phyloP scores from a whole-genome alignment of 2,329 filamentous ascomycete species.

The Diaporthe capsici region DNA sequence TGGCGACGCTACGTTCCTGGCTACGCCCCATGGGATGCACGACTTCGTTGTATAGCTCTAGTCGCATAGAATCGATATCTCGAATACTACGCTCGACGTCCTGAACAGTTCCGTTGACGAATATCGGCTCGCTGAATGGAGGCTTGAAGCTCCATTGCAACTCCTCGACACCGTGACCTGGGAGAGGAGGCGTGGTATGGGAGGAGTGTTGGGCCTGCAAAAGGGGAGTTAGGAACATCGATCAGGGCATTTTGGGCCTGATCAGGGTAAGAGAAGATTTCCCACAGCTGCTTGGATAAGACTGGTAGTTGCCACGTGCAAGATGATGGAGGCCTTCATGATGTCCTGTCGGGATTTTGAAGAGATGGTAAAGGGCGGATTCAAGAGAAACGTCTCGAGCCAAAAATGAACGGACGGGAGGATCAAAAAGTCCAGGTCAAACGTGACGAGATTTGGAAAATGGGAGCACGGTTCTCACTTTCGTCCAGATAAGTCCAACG shows the following conservation, averaged over 20 bases:
- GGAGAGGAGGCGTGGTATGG: too few species aligned
- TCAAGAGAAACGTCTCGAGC: not conserved
- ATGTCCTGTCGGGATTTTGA: not conserved
- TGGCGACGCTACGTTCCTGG: not conserved
- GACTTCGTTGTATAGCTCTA: too few species aligned
- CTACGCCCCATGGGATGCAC: not conserved
- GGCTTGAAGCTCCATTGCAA: not conserved
- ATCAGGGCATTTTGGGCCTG: not conserved
- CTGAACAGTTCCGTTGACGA: not conserved
- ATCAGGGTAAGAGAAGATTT: not conserved
- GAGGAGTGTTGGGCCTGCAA: not conserved
- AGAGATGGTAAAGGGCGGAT: rapidly evolving
- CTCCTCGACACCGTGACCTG: not conserved
- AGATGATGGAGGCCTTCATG: not conserved
- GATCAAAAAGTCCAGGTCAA: not conserved
- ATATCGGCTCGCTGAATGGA: not conserved
- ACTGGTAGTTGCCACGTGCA: not conserved
- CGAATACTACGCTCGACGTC: not conserved
- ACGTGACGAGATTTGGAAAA: not conserved
- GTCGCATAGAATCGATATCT: not conserved
- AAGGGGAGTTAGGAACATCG: not conserved
- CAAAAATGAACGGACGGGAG: not conserved
- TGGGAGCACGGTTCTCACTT: not conserved
- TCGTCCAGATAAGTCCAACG: not conserved
- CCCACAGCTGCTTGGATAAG: not conserved